phyloP scores from a whole-genome alignment of 2,329 filamentous ascomycete species.

The Malbranchea zuffiana region DNA sequence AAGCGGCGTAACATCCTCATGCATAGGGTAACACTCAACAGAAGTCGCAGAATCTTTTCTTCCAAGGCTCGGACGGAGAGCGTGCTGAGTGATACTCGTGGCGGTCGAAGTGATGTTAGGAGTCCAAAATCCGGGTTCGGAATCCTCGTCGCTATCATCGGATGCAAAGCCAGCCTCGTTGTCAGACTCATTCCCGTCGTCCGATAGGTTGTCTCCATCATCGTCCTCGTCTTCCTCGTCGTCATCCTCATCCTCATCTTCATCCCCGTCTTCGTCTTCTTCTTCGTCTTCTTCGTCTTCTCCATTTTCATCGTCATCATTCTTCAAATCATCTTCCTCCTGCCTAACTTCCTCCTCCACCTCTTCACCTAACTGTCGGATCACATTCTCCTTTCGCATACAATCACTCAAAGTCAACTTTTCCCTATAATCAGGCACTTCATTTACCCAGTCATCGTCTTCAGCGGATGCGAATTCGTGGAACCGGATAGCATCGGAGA shows the following conservation, averaged over 20 bases:
- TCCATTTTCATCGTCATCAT: conserved; percentile 39
- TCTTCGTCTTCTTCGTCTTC: conserved; percentile 52
- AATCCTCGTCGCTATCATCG: conserved; percentile 53
- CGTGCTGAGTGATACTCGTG: conserved; percentile 26
- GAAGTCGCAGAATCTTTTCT: conserved; percentile 45
- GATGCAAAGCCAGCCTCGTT: conserved; percentile 62
- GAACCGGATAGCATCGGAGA: conserved; percentile 46
- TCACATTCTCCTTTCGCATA: conserved; percentile 76
- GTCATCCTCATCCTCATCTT: conserved; percentile 55
- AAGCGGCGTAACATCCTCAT: conserved; percentile 17
- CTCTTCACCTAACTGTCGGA: conserved; percentile 75
- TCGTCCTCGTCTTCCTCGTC: conserved; percentile 41
- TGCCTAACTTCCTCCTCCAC: conserved; percentile 78
- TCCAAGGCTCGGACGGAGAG: conserved; percentile 36
- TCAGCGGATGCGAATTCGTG: conserved; percentile 84
- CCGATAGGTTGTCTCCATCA: conserved; percentile 35
- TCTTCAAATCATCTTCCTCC: conserved; percentile 56
- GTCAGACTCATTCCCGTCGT: conserved; percentile 67
- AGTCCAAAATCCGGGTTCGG: conserved; percentile 57
- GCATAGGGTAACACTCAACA: conserved; percentile 39
- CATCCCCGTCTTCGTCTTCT: conserved; percentile 41
- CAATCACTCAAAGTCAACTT: conserved; percentile 86
- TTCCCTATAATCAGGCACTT: conserved; percentile 50
- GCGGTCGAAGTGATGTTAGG: conserved; percentile 30
- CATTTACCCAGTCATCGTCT: conserved; percentile 85